Base-by-base conservation (phyloP, 495 filamentous ascomycete species). In the Talaromyces liani region DNA sequence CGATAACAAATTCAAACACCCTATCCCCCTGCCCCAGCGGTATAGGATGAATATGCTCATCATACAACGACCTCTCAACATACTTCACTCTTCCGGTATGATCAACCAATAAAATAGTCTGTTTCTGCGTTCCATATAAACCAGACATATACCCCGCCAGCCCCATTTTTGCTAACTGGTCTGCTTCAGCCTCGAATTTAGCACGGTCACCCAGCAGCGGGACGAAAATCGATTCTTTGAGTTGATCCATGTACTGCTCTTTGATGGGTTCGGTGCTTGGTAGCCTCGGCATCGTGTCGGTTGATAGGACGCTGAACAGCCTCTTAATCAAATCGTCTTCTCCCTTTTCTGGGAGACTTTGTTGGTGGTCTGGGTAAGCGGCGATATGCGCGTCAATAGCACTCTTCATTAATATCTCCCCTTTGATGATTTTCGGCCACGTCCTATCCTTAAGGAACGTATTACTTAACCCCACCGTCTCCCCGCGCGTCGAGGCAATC, bases 61-160 rank as follows among this genome's bases (percentile, higher is more conserved):
- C 91, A 74, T 83, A 95, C 47, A 98, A 77, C 25, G 91, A 89
- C 61, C 95, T 84, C 75, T 98, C 94, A 63, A 87, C 82, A 69
- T 90, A 97, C 12, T 85, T 87, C 49, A 95, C 85, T 58, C 86
- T 84, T 14, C 93, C 93, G 20, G 87, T 78, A 70, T 82, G 82
- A 65, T 86, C 85, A 27, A 96, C 87, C 18, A 98, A 79, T 25
- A 98, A 77, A 12, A 98, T 78, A 0, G 91, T 96, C 79, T 98
- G 93, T 66, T 91, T 87, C 72, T 96, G 91, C 1, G 94, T 98
- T n/a, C 94, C 94, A 75, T 98, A 98, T 5, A 70, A 64, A 0
- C 78, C 78, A 22, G 71, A 67, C 22, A 66, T 66, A 64, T 71
- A 80, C 16, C 68, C 69, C 45, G 51, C 62, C n/a, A 70, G 80